Evolutionary conservation across 164 flowering plant species (phyloP), one percentile per base, ranked within the genome.

Genomic region (Aristolochia californica): DNA sequence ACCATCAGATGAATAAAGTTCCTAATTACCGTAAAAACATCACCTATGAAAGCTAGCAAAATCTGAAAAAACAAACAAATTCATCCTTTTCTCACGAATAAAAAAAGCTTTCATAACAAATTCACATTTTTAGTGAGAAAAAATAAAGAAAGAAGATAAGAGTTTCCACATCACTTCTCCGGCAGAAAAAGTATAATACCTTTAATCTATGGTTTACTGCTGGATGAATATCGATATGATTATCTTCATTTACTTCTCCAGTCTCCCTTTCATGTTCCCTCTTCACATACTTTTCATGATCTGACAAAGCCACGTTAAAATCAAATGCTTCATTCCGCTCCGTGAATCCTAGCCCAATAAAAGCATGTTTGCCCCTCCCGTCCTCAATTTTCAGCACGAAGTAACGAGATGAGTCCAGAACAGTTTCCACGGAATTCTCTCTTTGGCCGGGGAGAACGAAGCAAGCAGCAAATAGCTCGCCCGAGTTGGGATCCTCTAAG

Each of bases 251-350:
- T 13, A 61, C 61, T 28, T 68, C 80, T 12, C 73, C 77, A 18
- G 18, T 58, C 50, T 79, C 97, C 79, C 82, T 83, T 67, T 90
- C 99, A 21, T 58, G 58, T 69, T 83, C 97, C 55, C 99, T 79
- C 77, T 68, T 83, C 24, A 81, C 91, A 68, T 94, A 75, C 85
- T 94, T 94, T 64, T 94, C 99, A 60, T 88, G 96, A 81, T 94
- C 99, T 28, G 96, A 88, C 66, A 94, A 62, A 20, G 99, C 95
- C n/a, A 94, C 97, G 58, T 94, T 94, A 80, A 94, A 94, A 79
- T 94, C 99, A 53, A 94, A 94, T 20, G 99, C 97, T 68, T 94
- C 99, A 55, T 94, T 94, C 65, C 99, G 62, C 80, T 94, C 99
- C 0, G 67, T 44, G 62, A 94, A 94, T 45, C 99, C 97, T 20